These are phyloP conservation scores for Flaveria sonorensis DNA, from an alignment of 129 eudicot species.

Conservation along the genomic window DNA sequence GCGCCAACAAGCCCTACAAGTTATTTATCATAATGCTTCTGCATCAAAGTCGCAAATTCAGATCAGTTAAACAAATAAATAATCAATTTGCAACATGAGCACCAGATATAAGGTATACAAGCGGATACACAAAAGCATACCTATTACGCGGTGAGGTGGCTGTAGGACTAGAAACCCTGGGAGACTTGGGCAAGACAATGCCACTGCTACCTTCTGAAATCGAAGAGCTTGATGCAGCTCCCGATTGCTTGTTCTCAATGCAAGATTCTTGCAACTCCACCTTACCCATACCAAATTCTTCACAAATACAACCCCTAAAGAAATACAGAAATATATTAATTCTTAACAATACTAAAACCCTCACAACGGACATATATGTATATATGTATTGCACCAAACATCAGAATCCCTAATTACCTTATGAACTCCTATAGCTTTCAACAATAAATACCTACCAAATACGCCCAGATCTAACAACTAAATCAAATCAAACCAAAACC, in stretches of 20 bases:
- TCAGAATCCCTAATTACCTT: slow-evolving; percentile 35
- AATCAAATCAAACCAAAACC: slow-evolving; percentile 38
- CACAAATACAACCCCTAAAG: slow-evolving; percentile 33
- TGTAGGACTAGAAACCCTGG: slow-evolving; percentile 63
- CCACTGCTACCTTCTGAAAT: slow-evolving; percentile 78
- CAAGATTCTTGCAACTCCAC: slow-evolving; percentile 56
- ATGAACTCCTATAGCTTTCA: background rate
- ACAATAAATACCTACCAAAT: slow-evolving; percentile 27
- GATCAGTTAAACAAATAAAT: slow-evolving; percentile 4
- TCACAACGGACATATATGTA: slow-evolving; percentile 15
- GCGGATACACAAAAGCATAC: slow-evolving; percentile 37
- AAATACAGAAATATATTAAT: slow-evolving; percentile 20
- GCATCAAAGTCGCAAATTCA: slow-evolving; percentile 23
- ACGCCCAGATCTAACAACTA: slow-evolving; percentile 52
- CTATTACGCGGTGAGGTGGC: slow-evolving; percentile 66
- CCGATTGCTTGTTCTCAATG: slow-evolving; percentile 74
- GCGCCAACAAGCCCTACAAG: background rate
- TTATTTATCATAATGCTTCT: background rate
- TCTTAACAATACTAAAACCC: slow-evolving; percentile 29
- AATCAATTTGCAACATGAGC: background rate
- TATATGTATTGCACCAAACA: background rate
- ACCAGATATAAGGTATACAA: background rate
- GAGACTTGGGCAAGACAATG: slow-evolving; percentile 62
- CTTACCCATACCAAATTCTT: slow-evolving; percentile 59
- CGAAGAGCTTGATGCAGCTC: slow-evolving; percentile 74